These are phyloP conservation scores for Xylaria cubensis DNA, from an alignment of 495 filamentous ascomycete genomes.

Conservation along the genomic window DNA sequence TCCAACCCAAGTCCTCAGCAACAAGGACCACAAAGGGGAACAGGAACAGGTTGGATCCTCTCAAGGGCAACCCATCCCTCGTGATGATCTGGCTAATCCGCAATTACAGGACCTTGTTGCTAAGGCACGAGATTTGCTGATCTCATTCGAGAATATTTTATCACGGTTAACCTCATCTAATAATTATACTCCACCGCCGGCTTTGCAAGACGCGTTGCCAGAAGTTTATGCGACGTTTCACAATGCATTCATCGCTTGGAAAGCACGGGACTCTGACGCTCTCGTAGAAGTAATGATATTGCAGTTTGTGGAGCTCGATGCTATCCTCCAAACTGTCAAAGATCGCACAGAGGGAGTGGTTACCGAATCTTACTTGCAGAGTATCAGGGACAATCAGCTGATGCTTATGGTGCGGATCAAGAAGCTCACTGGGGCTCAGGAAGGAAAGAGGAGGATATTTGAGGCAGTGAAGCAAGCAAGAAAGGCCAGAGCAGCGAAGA, in stretches of 20 bases:
- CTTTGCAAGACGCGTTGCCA: constrained; percentile 65
- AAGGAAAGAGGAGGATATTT: constrained; percentile 80
- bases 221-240: constrained; percentile 82
- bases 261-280: constrained; percentile 85
- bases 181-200: constrained; percentile 63
- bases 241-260: constrained; percentile 94
- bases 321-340: constrained; percentile 97
- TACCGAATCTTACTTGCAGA: constrained; percentile 86
- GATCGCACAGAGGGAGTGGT: constrained; percentile 85
- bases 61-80: constrained; percentile 52
- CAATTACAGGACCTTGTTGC: constrained; percentile 77
- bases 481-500: constrained; percentile 71
- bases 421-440: constrained; percentile 82
- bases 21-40: constrained; percentile 71
- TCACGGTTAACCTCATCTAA: constrained; percentile 60
- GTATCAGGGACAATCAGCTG: constrained; percentile 92
- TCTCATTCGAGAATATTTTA: constrained; percentile 80
- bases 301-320: constrained; percentile 92
- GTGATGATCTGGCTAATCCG: constrained; percentile 62
- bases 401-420: constrained; percentile 88
- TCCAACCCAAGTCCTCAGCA: constrained; percentile 86
- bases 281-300: constrained; percentile 94
- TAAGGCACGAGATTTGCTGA: constrained; percentile 85
- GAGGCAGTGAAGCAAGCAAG: constrained; percentile 82
- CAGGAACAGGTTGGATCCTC: constrained; percentile 72